Percentiles rank a stretch among this genome's conserved stretches.
phyloP scores from a whole-genome alignment of 805 yeast genomes.

The Pichia exigua region DNA sequence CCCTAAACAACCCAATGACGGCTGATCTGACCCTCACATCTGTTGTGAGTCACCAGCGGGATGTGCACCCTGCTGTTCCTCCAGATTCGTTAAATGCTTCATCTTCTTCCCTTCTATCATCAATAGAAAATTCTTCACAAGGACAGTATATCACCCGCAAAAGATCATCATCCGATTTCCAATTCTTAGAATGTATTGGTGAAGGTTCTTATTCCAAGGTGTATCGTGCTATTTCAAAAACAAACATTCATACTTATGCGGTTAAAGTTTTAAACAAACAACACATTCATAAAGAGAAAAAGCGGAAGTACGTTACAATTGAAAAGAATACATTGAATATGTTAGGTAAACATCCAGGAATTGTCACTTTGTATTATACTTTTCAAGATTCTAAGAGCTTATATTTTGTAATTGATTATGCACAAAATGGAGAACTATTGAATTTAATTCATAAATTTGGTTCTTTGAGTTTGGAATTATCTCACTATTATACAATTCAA shows the following conservation, averaged over 20 bases:
- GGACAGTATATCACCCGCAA: slow-evolving; percentile 20
- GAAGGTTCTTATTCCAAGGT: slow-evolving; percentile 97
- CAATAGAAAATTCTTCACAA: not conserved
- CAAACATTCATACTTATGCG: slow-evolving; percentile 73
- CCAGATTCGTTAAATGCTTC: not conserved
- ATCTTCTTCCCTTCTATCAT: not conserved
- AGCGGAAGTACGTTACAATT: slow-evolving; percentile 91
- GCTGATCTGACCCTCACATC: not conserved
- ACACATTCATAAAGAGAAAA: slow-evolving; percentile 90
- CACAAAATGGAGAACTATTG: slow-evolving; percentile 90
- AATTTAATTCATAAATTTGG: slow-evolving; percentile 73
- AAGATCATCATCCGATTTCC: slow-evolving; percentile 73
- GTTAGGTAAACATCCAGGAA: slow-evolving; percentile 90
- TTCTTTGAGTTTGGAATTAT: slow-evolving; percentile 63
- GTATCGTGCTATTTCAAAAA: slow-evolving; percentile 72
- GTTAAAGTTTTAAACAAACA: slow-evolving; percentile 85
- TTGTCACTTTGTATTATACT: slow-evolving; percentile 84
- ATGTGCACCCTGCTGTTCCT: not conserved
- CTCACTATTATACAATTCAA: slow-evolving; percentile 78
- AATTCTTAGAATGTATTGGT: slow-evolving; percentile 81
- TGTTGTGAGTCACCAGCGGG: not conserved
- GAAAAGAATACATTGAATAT: slow-evolving; percentile 86
- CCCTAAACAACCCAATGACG: not conserved
- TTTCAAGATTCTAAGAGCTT: slow-evolving; percentile 86
- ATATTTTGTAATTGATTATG: slow-evolving; percentile 89